A percentile compares a stretch with the other conserved stretches of the same genome.
These are phyloP conservation scores for Coemansia sp. DNA, from an alignment of 192 early-diverging fungal genomes.

Conservation along the genomic window DNA sequence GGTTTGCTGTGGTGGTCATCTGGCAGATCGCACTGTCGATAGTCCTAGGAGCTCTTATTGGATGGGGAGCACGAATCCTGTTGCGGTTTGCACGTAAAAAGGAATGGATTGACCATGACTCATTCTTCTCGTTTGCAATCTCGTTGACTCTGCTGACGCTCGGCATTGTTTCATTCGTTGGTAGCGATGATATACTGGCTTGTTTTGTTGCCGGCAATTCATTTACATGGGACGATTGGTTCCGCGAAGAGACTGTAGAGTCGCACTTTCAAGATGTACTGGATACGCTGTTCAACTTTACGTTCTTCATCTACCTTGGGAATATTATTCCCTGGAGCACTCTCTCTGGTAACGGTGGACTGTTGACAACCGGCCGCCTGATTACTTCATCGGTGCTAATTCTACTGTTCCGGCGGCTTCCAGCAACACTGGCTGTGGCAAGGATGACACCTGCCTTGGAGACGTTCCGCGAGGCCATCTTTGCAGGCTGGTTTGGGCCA, in stretches of 20 bases:
- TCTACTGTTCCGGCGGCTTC: constrained; percentile 70
- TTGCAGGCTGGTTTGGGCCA: constrained; percentile 88
- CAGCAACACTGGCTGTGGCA: constrained; percentile 59
- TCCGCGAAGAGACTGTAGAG: constrained; percentile 70
- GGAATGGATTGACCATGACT: constrained; percentile 80
- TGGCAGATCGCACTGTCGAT: constrained; percentile 73
- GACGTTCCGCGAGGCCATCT: constrained; percentile 67
- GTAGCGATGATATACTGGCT: constrained; percentile 68
- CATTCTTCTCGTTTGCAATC: constrained; percentile 74
- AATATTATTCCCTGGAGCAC: constrained; percentile 65
- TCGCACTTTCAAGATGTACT: constrained; percentile 88
- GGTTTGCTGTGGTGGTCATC: constrained; percentile 65
- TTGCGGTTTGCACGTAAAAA: constrained; percentile 63
- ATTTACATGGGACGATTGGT: constrained; percentile 88
- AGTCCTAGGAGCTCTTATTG: constrained; percentile 68
- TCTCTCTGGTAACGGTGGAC: constrained; percentile 50
- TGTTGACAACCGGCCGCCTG: constrained; percentile 62
- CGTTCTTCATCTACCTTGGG: constrained; percentile 84
- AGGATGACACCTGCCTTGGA: constrained; percentile 62
- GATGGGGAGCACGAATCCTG: constrained; percentile 60
- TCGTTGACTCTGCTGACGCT: constrained; percentile 66
- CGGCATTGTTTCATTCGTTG: constrained; percentile 64
- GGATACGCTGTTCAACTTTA: constrained; percentile 80
- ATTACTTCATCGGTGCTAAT: constrained; percentile 62
- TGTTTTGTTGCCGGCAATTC: constrained; percentile 71